Conservation (phyloP, 805 yeast species). For the Kodamaea kakaduensis region DNA sequence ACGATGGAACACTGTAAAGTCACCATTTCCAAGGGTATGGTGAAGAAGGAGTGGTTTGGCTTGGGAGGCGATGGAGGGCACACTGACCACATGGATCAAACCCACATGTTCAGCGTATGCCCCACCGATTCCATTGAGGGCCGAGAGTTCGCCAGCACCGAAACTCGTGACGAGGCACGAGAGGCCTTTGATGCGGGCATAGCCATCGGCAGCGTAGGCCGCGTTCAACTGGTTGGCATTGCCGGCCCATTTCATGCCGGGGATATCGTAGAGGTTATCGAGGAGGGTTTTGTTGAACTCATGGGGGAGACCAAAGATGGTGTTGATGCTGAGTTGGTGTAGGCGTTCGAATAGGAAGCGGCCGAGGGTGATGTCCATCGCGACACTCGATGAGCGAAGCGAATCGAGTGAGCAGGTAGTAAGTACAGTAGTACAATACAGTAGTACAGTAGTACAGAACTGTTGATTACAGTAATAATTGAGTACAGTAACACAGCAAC, state of each 20-base stretch:
- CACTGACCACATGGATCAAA: conserved; percentile 14
- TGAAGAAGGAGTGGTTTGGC: conserved; percentile 15
- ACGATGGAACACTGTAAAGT: conserved; percentile 14
- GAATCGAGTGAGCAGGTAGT: too few species aligned
- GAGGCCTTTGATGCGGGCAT: conserved; percentile 62
- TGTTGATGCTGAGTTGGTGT: conserved; percentile 61
- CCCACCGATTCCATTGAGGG: conserved; percentile 17
- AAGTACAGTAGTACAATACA: too few species aligned
- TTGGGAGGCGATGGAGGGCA: conserved; percentile 14
- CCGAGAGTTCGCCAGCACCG: conserved; percentile 16
- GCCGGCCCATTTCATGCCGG: conserved; percentile 83
- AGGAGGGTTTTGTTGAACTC: conserved; percentile 72
- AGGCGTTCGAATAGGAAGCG: conserved; percentile 75
- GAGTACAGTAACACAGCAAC: too few species aligned
- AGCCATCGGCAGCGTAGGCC: conserved; percentile 86
- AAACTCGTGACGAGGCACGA: conserved; percentile 15
- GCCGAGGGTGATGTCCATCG: conserved; percentile 35
- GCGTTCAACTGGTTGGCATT: conserved; percentile 89
- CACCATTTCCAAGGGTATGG: conserved; percentile 18
- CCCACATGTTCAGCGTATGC: conserved; percentile 18
- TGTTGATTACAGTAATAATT: too few species aligned
- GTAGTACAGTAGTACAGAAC: too few species aligned
- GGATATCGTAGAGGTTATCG: conserved; percentile 71
- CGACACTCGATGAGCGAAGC: too few species aligned
- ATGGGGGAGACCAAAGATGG: conserved; percentile 79